phyloP scores from a whole-genome alignment of 1,139 yeast genomes.

The Debaryomyces psychrophilus region DNA sequence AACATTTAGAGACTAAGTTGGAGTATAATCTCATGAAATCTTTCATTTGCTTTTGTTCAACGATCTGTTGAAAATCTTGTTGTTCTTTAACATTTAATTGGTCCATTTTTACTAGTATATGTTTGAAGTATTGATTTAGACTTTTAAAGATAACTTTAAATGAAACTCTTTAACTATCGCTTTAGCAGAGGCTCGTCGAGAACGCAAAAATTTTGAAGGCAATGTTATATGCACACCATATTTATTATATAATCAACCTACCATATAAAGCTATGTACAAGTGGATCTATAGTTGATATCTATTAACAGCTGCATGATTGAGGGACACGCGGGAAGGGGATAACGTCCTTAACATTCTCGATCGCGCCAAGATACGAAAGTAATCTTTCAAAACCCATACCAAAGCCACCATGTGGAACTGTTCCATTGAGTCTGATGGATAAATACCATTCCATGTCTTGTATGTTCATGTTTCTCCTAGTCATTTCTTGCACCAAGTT shows the following conservation, averaged over 20 bases:
- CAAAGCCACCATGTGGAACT: slow-evolving; percentile 96
- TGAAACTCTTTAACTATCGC: neutral
- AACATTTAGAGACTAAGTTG: slow-evolving; percentile 93
- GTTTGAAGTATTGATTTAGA: slow-evolving; percentile 13
- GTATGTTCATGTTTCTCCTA: slow-evolving; percentile 54
- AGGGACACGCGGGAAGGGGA: slow-evolving; percentile 71
- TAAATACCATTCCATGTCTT: slow-evolving; percentile 79
- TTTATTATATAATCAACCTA: slow-evolving; percentile 6
- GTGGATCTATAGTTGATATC: neutral
- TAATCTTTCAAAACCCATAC: slow-evolving; percentile 90
- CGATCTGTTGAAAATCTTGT: slow-evolving; percentile 92
- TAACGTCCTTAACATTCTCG: slow-evolving; percentile 82
- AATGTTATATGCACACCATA: slow-evolving; percentile 3
- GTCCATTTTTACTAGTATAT: slow-evolving; percentile 52
- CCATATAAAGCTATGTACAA: neutral
- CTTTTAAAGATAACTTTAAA: neutral
- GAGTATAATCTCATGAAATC: slow-evolving; percentile 98
- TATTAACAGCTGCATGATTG: slow-evolving; percentile 37
- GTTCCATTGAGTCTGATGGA: slow-evolving; percentile 75
- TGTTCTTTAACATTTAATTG: slow-evolving; percentile 89
- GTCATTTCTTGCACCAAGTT: slow-evolving; percentile 53
- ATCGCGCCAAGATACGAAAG: slow-evolving; percentile 70
- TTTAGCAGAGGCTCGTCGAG: slow-evolving; percentile 10
- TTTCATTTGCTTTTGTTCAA: slow-evolving; percentile 97
- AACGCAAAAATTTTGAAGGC: slow-evolving; percentile 9